Evolutionary conservation across 1,139 yeast species (phyloP).

Genomic region (Geotrichum carabidarum): DNA sequence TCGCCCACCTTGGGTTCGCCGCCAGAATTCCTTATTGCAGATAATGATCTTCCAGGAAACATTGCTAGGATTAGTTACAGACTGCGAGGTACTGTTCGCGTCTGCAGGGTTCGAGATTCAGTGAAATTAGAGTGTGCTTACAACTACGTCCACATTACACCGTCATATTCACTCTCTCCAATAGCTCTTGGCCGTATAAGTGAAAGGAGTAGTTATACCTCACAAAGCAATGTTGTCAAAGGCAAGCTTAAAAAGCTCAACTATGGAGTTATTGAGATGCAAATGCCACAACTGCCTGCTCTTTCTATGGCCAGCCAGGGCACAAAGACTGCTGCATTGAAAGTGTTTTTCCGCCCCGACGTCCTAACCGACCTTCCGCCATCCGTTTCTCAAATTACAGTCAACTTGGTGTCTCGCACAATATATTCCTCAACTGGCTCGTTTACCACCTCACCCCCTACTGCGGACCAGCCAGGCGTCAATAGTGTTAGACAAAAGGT

Average conservation of each 20-base stretch:
- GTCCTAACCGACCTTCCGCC: neutral
- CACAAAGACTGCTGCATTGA: neutral
- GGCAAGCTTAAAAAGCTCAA: neutral
- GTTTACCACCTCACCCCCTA: neutral
- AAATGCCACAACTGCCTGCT: neutral
- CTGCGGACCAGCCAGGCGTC: neutral
- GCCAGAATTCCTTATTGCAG: conserved; percentile 2
- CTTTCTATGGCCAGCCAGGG: neutral
- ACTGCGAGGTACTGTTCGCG: conserved; percentile 3
- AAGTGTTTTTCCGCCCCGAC: neutral
- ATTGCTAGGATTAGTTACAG: conserved; percentile 5
- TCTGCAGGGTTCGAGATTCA: neutral
- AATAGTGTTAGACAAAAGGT: neutral
- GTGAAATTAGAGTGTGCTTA: neutral
- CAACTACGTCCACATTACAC: conserved; percentile 6
- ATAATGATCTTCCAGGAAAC: conserved; percentile 2
- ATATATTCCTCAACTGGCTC: neutral
- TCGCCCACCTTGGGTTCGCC: conserved; percentile 10
- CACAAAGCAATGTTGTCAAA: neutral
- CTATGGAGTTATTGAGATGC: neutral
- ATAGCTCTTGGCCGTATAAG: neutral
- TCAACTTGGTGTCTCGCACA: neutral
- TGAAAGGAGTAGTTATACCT: neutral
- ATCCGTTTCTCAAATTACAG: neutral
- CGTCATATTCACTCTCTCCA: conserved; percentile 1